Evolutionary conservation across 1,284 basidiomycete species (phyloP), one percentile per base, ranked within the genome.

Genomic region (Malassezia psittaci): DNA sequence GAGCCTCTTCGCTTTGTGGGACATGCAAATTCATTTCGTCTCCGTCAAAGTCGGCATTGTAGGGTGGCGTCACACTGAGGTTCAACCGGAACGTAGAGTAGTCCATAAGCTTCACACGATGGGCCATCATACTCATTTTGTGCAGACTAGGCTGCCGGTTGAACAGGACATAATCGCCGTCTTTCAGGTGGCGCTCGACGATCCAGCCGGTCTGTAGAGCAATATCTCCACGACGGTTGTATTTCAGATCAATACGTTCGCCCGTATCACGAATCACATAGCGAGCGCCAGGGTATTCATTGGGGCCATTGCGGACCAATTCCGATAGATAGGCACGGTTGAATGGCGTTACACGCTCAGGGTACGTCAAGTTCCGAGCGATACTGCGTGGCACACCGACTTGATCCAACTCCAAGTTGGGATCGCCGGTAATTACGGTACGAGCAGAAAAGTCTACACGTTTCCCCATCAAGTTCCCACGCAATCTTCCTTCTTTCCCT

Each of bases 81-180:
- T 96, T 96, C 62, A 96, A 78, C 60, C 93, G 90, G 80, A 96
- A 96, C 57, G 93, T 90, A 87, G 94, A 98, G 77, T 96, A 98
- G 35, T 89, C 88, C 91, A 98, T 96, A 55, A 99, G 79, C 74
- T 88, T 90, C 48, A 98, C 88, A 39, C 94, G 84, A 79, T 99
- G 94, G 76, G 88, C 90, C 94, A 98, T 98, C 94, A 98, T 98
- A 80, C 88, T 93, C 94, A 98, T 98, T 78, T 98, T 99, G 78
- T 99, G 94, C 76, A 98, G 77, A 81, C 85, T 88, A 2, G 94
- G 94, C 74, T 98, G 94, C 61, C 94, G 91, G 77, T 98, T 98
- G 81, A 99, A 98, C 48, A 98, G 78, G 35, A 98, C 88, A 69
- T 83, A 96, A 74, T 63, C 60, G 80, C 94, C 94, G 68, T 96